Base-by-base conservation (phyloP, 164 flowering plant species). In the Umbilicus rupestris region DNA sequence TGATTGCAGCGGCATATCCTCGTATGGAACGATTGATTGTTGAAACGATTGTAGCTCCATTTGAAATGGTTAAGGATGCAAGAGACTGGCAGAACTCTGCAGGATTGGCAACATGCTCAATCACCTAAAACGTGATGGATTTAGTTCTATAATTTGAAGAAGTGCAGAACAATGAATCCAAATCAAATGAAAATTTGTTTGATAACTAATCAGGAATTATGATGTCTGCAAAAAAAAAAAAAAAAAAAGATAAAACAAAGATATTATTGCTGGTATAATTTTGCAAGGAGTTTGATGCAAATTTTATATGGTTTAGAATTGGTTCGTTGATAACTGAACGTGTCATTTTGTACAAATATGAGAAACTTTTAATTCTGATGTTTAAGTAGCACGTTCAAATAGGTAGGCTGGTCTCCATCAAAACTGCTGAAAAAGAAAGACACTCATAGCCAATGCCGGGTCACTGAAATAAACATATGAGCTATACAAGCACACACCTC, bases 21-120 rank as follows among this genome's bases (percentile, higher is more conserved):
- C 95, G 84, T 88, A 90, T 85, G 33, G 98, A 79, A 41, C 96
- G 96, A 72, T 92, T 95, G 26, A 88, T 81, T 1, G 97, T 95
- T 60, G 98, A 95, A 37, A 95, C 73, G 67, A 95, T 68, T 60
- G 83, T 87, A 55, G 96, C 97, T 75, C 97, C 97, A 75, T 74
- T 73, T 31, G 84, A 24, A 68, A 66, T 71, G 62, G 91, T 85
- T 73, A 95, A 76, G 63, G 88, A 81, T 58, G 90, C 74, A 69
- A 95, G 74, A 31, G 98, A 92, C 77, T 88, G 87, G 87, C 99
- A 95, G 73, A 95, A 92, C 44, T 87, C 94, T 66, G 91, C 82
- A 71, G 98, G 96, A 72, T 88, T 73, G 66, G 96, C 94, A 37
- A 92, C 98, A 66, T 95, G 99, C 81, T 92, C 99, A 73, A 95